Evolutionary conservation across 495 filamentous ascomycete species (phyloP).

Genomic region (Hypoxylon intermedium): DNA sequence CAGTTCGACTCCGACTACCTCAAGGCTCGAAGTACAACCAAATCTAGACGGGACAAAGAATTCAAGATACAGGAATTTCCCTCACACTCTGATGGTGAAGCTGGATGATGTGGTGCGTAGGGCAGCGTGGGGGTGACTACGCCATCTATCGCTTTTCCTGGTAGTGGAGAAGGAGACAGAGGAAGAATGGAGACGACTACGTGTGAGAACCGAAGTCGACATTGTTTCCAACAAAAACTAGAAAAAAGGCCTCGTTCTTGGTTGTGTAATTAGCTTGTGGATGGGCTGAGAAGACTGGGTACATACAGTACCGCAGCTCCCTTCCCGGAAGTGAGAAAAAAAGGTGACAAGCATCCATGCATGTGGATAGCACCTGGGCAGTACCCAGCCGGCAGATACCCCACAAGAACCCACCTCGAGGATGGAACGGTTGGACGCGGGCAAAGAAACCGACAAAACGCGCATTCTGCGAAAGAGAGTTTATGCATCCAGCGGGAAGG

Average conservation of each 20-base stretch:
- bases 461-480: constrained; percentile 8
- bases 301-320: constrained; percentile 22
- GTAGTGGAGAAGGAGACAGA: constrained; percentile 23
- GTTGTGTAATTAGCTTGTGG: constrained; percentile 20
- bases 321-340: constrained; percentile 25
- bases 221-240: constrained; percentile 13
- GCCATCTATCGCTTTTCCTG: constrained; percentile 22
- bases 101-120: constrained; percentile 11
- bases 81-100: constrained; percentile 15
- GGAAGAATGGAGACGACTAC: constrained; percentile 31
- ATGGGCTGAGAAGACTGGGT: constrained; percentile 6
- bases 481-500: constrained; percentile 19
- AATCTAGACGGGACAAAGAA: background rate
- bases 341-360: constrained; percentile 18
- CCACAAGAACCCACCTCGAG: constrained; percentile 27
- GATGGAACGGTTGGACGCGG: constrained; percentile 20
- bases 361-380: no score
- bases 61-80: constrained; percentile 21
- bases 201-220: constrained; percentile 33
- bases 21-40: background rate
- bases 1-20: constrained; percentile 16
- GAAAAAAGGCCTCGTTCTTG: constrained; percentile 19
- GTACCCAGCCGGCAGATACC: constrained; percentile 19
- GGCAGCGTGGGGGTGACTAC: constrained; percentile 24
- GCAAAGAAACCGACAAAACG: constrained; percentile 9